Conservation (phyloP, 2,329 filamentous ascomycete species). For the Colletotrichum navitas region DNA sequence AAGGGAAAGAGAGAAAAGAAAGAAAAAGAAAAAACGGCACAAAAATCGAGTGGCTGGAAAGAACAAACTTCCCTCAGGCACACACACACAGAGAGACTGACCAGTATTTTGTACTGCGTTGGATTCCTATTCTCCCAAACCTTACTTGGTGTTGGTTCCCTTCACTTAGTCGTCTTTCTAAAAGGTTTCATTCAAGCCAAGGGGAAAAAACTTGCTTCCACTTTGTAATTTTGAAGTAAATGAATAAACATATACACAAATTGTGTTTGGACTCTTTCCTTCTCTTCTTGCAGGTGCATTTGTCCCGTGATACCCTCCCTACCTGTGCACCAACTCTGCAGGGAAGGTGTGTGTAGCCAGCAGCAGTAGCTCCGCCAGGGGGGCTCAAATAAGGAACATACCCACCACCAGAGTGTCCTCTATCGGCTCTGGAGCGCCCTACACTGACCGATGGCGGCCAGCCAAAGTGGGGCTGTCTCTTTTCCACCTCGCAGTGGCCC, state of each 20-base stretch:
- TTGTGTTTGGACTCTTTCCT: neutral
- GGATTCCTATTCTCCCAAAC: too few species aligned
- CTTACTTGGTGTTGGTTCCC: too few species aligned
- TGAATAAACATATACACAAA: too few species aligned
- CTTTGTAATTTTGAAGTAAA: neutral
- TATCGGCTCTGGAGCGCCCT: constrained; percentile 19
- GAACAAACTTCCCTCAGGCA: neutral
- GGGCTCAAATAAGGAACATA: constrained; percentile 33
- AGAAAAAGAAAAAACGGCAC: neutral
- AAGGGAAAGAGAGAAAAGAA: neutral
- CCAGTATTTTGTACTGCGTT: too few species aligned
- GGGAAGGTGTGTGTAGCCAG: constrained; percentile 28
- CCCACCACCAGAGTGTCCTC: neutral
- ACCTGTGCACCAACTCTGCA: neutral
- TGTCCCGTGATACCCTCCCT: constrained; percentile 2
- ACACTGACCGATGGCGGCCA: constrained; percentile 18
- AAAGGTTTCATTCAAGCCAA: neutral
- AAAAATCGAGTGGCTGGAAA: constrained; percentile 34
- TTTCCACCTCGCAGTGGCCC: constrained; percentile 3
- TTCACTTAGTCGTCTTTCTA: neutral
- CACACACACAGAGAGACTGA: neutral
- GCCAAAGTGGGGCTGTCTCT: constrained; percentile 27
- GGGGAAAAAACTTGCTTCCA: neutral
- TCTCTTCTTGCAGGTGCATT: neutral
- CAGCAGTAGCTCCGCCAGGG: constrained; percentile 35